Evolutionary conservation across 257 asterid genomes (phyloP).

Genomic region (Mentha longifolia): DNA sequence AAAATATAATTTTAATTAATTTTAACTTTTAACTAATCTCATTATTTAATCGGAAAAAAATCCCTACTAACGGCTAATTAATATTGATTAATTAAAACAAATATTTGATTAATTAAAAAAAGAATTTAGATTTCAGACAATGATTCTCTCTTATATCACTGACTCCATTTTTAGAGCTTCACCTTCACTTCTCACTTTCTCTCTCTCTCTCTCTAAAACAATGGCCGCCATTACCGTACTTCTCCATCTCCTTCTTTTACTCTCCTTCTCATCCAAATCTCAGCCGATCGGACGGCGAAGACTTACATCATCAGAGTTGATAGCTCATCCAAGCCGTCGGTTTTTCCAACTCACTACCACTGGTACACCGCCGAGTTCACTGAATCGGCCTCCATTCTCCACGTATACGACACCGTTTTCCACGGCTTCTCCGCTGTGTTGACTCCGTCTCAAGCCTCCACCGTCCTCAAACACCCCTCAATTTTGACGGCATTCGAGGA

Average conservation of each 20-base stretch:
- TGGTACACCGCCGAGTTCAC: constrained; percentile 91
- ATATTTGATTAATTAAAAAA: constrained; percentile 32
- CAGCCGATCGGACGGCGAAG: constrained; percentile 49
- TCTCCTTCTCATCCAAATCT: constrained; percentile 25
- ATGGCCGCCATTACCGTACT: constrained; percentile 43
- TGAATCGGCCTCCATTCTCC: constrained; percentile 70
- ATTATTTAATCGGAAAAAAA: neutral
- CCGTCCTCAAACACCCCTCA: constrained; percentile 67
- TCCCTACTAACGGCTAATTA: constrained; percentile 30
- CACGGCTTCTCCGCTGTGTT: constrained; percentile 91
- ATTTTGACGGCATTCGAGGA: constrained; percentile 78
- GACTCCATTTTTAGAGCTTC: constrained; percentile 7
- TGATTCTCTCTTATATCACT: constrained; percentile 41
- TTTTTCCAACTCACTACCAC: constrained; percentile 85
- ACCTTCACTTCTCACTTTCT: constrained; percentile 19
- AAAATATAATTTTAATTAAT: neutral
- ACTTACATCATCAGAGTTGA: constrained; percentile 84
- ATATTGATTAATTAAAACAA: constrained; percentile 21
- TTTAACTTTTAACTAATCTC: neutral
- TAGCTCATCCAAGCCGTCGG: constrained; percentile 72
- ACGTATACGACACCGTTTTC: constrained; percentile 83
- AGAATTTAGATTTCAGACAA: constrained; percentile 27
- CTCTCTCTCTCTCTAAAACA: constrained; percentile 15
- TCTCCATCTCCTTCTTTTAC: constrained; percentile 31
- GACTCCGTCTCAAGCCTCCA: constrained; percentile 64